These are phyloP conservation scores for Sextonia rubra DNA, from an alignment of 164 flowering plant species.

Conservation along the genomic window DNA sequence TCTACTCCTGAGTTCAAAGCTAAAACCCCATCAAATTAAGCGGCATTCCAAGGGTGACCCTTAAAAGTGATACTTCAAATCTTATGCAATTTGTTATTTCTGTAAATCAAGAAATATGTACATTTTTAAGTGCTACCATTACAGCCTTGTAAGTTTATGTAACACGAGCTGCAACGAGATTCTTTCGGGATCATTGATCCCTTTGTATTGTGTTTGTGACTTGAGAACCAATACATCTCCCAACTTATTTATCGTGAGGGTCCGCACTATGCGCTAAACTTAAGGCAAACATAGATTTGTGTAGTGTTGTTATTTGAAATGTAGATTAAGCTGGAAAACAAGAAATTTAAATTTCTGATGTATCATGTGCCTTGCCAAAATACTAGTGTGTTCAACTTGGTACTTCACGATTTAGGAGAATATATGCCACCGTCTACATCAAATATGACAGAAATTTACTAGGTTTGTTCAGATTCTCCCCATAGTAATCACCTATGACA, in stretches of 20 bases:
- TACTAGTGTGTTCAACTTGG: not conserved
- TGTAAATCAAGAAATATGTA: not conserved
- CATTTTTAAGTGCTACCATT: not conserved
- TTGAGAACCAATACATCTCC: not conserved
- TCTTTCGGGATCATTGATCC: not conserved
- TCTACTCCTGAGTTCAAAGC: too few species aligned
- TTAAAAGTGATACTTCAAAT: too few species aligned
- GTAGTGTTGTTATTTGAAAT: not conserved
- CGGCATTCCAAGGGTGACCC: too few species aligned
- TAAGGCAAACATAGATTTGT: too few species aligned
- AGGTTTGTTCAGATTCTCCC: too few species aligned
- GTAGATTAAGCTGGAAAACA: not conserved
- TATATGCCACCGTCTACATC: not conserved
- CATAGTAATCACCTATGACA: not conserved
- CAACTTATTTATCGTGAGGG: not conserved
- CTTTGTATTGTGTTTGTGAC: not conserved
- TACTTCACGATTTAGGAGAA: not conserved
- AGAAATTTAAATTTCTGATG: not conserved
- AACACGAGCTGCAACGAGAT: not conserved
- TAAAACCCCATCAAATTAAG: too few species aligned
- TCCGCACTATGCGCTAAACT: too few species aligned
- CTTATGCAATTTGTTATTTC: too few species aligned
- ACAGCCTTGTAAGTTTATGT: not conserved
- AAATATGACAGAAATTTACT: not conserved
- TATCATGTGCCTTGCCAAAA: not conserved